Evolutionary conservation across 768 basidiomycete species (phyloP), one percentile per base, ranked within the genome.

Genomic region (Astraeus odoratus): DNA sequence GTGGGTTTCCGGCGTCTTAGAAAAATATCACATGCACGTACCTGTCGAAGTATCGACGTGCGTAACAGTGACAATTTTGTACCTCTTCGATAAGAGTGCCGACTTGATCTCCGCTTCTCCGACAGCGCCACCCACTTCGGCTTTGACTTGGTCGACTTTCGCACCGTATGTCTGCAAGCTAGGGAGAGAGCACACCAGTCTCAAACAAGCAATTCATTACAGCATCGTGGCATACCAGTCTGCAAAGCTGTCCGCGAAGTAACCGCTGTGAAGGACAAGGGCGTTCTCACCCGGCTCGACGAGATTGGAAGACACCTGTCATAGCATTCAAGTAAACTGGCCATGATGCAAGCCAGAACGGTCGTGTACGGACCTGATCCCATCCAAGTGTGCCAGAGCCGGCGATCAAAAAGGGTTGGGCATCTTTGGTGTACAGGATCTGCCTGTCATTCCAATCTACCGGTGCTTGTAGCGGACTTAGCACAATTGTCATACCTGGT

Each of bases 341-440:
- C 22, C 2, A 12, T n/a, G 9, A 33, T 15, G 3, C 19, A 43
- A 15, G n/a, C 3, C 18, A 9, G 6, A 20, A 22, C 1, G 19
- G 19, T 18, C 34, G 16, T 5, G 16, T 18, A 58, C 75, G 51
- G 35, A 76, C 87, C 77, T 90, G 86, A 63, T 97, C 94, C 93
- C 94, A 98, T 23, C 96, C 96, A 26, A 99, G 74, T 2, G 96
- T 98, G 13, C 96, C 96, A 44, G 84, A 88, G 1, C 96, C 96
- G 22, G 93, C 83, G 50, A 98, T 86, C 56, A 99, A 67, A 73
- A 99, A 92, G 0, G 92, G 90, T 58, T 98, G 96, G 0, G 76
- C 87, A 19, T 72, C 68, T 44, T 79, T 75, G 24, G 95, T 84
- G 59, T 80, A 82, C 18, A 98, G 66, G 6, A 97, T 81, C 44